Conservation (phyloP, 1,284 basidiomycete species). For the Austroboletus novae-zelandiae region DNA sequence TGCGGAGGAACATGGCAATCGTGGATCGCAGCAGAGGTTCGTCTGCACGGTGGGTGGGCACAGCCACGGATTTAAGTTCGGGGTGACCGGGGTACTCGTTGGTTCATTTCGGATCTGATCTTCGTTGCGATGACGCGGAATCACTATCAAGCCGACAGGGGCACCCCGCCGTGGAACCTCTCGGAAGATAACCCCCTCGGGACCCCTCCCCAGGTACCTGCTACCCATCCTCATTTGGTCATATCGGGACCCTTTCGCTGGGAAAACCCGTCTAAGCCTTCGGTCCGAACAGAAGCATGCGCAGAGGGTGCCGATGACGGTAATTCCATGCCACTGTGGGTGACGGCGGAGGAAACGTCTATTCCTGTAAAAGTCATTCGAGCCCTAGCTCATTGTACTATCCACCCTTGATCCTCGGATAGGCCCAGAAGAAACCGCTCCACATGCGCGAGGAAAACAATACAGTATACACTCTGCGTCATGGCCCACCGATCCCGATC, state of each 20-base stretch:
- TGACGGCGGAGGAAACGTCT: not conserved
- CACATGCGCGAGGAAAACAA: too few relatives aligned
- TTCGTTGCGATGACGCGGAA: constrained; percentile 30
- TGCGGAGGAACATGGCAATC: constrained; percentile 3
- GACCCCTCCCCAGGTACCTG: too few relatives aligned
- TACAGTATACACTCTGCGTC: too few relatives aligned
- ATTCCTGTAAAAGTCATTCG: not conserved
- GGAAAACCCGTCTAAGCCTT: constrained; percentile 11
- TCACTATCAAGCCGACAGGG: constrained; percentile 25
- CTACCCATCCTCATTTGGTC: too few relatives aligned
- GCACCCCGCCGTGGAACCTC: constrained; percentile 28
- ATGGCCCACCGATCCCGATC: not conserved
- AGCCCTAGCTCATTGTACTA: not conserved
- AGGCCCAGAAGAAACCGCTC: not conserved
- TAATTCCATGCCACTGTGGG: constrained; percentile 5
- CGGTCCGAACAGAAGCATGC: constrained; percentile 12
- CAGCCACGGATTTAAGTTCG: constrained; percentile 13
- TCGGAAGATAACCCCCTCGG: too few relatives aligned
- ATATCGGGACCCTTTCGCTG: constrained; percentile 19
- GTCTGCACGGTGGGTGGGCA: too few relatives aligned
- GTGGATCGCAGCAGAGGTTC: too few relatives aligned
- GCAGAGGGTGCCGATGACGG: constrained; percentile 10
- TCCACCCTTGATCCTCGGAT: constrained; percentile 14
- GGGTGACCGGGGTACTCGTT: constrained; percentile 3
- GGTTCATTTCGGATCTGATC: constrained; percentile 22